Base-by-base conservation (phyloP, 257 asterid genomes). In the Paulownia fortunei region DNA sequence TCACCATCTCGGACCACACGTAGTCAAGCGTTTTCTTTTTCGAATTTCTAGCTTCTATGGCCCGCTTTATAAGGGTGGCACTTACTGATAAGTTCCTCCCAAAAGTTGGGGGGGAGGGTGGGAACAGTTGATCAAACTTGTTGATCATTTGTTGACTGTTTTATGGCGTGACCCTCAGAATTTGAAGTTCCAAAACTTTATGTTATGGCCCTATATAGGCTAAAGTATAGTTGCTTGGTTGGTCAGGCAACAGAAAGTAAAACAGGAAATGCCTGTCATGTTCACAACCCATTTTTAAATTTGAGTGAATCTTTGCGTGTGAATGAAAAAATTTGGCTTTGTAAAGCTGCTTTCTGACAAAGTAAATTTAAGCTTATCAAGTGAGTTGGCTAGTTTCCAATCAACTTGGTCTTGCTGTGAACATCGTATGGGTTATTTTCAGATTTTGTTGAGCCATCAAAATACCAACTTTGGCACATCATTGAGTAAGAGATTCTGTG, bases 331-430 rank as follows among this genome's bases (percentile, higher is more conserved):
- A 63, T 74, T 32, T 65, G 66, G 82, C 80, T 41, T 58, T 55
- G 55, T 80, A 80, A 85, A 82, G 87, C 80, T 82, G 85, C 83
- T 85, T 85, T 80, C 66, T 44, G 51, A 72, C 83, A 82, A 82
- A 82, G 81, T 73, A 72, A 84, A 61, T 27, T 55, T 61, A 55
- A 61, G 74, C 81, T 77, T 76, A 79, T 79, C 82, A 37, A 69
- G 19, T 76, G 65, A 76, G 73, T 72, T 82, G 80, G 55, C 81
- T 64, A 72, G n/a, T 52, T 67, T 59, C 61, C 70, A 11, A 76
- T 74, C 77, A 5, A 18, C 49, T 41, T n/a, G 12, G 36, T 68
- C 49, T 69, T 42, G 27, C 39, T 78, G 9, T 23, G 55, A 15
- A 5, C 6, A 21, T 52, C 46, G 41, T 26, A 1, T 10, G 3